These are phyloP conservation scores for Tarenaya hassleriana DNA, from an alignment of 345 rosid genomes.

Conservation along the genomic window DNA sequence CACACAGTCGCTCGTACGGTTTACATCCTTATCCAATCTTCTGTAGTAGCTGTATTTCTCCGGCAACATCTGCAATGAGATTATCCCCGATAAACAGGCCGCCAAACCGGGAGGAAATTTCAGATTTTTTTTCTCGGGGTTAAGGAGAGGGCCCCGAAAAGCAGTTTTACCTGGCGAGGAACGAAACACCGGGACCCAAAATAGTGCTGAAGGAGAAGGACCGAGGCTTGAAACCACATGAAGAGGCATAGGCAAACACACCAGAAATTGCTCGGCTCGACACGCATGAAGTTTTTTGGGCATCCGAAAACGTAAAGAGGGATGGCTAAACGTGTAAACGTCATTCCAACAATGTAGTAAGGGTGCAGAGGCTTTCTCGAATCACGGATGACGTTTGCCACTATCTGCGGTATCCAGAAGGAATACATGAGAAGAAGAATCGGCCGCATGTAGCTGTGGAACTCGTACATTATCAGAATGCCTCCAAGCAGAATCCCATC, in stretches of 20 bases:
- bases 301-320: constrained; percentile 89
- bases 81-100: too few relatives aligned
- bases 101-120: too few relatives aligned
- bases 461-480: constrained; percentile 88
- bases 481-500: constrained; percentile 99
- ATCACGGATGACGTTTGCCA: constrained; percentile 79
- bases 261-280: constrained; percentile 78
- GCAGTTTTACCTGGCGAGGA: constrained; percentile 74
- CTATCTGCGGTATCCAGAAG: constrained; percentile 92
- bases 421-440: constrained; percentile 81
- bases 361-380: constrained; percentile 97
- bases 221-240: constrained; percentile 68
- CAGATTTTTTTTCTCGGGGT: too few relatives aligned
- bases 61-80: constrained; percentile 82
- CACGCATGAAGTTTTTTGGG: constrained; percentile 93
- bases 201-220: constrained; percentile 92
- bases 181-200: constrained; percentile 95
- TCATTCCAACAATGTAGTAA: constrained; percentile 83
- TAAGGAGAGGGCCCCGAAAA: constrained; percentile 6
- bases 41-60: constrained; percentile 90
- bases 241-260: constrained; percentile 60
- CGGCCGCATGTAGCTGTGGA: constrained; percentile 68
- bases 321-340: constrained; percentile 75
- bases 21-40: constrained; percentile 48
- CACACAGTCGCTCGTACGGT: constrained; percentile 67